Base-by-base conservation (phyloP, 768 basidiomycete genomes). In the Serendipita sp. region DNA sequence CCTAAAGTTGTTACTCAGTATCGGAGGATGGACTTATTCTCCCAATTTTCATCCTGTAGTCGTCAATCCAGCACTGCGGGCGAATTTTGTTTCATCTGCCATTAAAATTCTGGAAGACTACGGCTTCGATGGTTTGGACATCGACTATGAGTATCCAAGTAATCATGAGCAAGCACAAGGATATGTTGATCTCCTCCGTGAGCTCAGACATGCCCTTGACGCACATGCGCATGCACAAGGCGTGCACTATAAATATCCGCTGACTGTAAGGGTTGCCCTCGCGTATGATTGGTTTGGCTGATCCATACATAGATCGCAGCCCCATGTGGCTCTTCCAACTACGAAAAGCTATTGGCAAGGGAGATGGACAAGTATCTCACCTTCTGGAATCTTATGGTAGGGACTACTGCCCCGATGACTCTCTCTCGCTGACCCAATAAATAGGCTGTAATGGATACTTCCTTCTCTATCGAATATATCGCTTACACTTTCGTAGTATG, bases 321-420 rank as follows among this genome's bases (percentile, higher is more conserved):
- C 0, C 94, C 96, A 1, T 95, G 92, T 73, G 96, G 96, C 35
- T 82, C 86, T 2, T 80, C 87, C 68, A 85, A 96, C 69, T 93
- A 92, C 75, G 77, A 84, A 72, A 89, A 86, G 68, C 78, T 98
- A 4, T 79, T 84, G 66, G 78, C 92, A 53, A 75, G 74, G 28
- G 89, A 89, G 67, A 98, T 99, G 94, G 86, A 93, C 72, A 78
- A 78, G 66, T 85, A 81, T 65, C 83, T 99, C 28, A 89, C 92
- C 70, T 93, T 97, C 73, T 98, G 93, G 94, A 98, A 99, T 72
- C 75, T 99, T 73, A 99, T 99, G 96, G 85, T 74, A 66, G 68
- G 60, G 24, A 47, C 16, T 53, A 5, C 7, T 41, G 15, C 53
- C 13, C 87, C 0, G 91, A 92, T 68, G 89, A 91, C 72, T 91